Evolutionary conservation across 2,329 filamentous ascomycete genomes (phyloP).

Genomic region (Aspergillus puulaauensis): DNA sequence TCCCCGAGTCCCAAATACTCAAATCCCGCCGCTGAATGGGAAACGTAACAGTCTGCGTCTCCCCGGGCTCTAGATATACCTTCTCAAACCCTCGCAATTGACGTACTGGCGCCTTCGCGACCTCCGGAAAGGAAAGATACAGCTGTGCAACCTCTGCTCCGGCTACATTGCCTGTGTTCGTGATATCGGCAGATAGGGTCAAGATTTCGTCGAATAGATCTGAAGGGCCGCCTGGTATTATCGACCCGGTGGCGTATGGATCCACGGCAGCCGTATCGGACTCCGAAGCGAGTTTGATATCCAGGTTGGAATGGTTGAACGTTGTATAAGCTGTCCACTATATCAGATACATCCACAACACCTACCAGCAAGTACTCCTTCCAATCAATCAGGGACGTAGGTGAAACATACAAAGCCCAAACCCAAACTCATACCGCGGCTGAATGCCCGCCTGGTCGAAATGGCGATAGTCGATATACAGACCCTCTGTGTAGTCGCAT

Average conservation of each 20-base stretch:
- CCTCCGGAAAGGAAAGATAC: constrained; percentile 51
- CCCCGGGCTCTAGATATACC: constrained; percentile 41
- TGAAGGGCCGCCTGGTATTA: constrained; percentile 47
- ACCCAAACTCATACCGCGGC: not conserved
- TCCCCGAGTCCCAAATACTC: constrained; percentile 34
- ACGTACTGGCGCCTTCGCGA: constrained; percentile 17
- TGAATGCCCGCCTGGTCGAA: not conserved
- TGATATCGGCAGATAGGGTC: constrained; percentile 47
- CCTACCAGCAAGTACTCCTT: too few relatives aligned
- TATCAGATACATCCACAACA: not conserved
- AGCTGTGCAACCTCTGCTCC: constrained; percentile 57
- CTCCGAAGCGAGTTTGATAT: not conserved
- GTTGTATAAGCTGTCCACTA: not conserved
- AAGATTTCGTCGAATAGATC: constrained; percentile 55
- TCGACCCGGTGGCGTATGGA: not conserved
- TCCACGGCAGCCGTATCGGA: not conserved
- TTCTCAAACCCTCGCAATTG: constrained; percentile 57
- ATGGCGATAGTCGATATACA: not conserved
- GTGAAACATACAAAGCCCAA: not conserved
- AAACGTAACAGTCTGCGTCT: constrained; percentile 44
- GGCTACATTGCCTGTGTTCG: constrained; percentile 50
- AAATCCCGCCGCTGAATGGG: constrained; percentile 41
- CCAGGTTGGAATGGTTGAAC: not conserved
- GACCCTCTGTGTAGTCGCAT: not conserved
- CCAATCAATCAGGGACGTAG: too few relatives aligned